These are phyloP conservation scores for Entomophthora muscae DNA, from an alignment of 371 early-diverging fungal genomes.

Conservation along the genomic window DNA sequence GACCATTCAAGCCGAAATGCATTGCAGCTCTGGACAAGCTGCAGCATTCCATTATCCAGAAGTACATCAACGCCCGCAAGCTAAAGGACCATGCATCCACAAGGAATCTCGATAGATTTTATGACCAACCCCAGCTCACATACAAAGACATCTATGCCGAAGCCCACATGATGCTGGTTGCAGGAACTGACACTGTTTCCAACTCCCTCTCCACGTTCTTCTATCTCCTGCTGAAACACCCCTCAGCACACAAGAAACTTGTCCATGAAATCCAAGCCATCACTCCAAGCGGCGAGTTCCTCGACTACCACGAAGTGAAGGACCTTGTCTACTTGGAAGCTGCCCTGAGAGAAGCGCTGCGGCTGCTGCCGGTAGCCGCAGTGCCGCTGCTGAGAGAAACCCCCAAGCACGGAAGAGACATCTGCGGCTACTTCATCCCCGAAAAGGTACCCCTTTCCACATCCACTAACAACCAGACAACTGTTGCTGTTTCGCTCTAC, in stretches of 20 bases:
- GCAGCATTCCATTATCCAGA: neutral
- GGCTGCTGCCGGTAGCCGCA: neutral
- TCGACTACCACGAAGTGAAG: neutral
- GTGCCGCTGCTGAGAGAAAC: slow-evolving; percentile 13
- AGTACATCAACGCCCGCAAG: neutral
- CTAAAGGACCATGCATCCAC: neutral
- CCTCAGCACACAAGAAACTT: neutral
- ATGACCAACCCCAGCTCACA: neutral
- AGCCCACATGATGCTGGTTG: neutral
- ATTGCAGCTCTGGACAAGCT: neutral
- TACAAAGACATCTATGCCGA: neutral
- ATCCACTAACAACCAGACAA: neutral
- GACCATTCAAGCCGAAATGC: neutral
- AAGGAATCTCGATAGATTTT: neutral
- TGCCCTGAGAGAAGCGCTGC: neutral
- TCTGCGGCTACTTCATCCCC: slow-evolving; percentile 12
- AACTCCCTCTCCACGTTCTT: neutral
- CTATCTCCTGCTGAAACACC: neutral
- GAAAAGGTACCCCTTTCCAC: slow-evolving; percentile 2
- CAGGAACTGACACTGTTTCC: slow-evolving; percentile 2
- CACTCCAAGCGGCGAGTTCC: neutral
- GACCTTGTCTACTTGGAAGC: slow-evolving; percentile 5
- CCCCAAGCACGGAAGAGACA: slow-evolving; percentile 13
- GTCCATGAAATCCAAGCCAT: neutral
- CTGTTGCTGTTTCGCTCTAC: neutral